Evolutionary conservation across 1,139 yeast species (phyloP).

Genomic region (Komagataea norvegica): DNA sequence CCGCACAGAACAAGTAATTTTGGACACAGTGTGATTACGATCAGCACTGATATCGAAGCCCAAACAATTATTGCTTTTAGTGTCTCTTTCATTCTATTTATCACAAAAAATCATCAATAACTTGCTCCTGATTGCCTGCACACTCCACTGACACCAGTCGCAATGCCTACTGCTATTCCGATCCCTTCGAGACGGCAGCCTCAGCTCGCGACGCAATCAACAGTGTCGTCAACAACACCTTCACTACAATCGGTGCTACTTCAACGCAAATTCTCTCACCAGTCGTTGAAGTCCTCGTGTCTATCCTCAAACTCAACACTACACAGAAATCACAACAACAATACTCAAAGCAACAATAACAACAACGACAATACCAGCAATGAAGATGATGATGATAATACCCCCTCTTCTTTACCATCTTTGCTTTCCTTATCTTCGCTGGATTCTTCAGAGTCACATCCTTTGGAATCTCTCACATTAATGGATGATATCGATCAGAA

Average conservation of each 20-base stretch:
- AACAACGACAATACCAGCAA: slow-evolving; percentile 1
- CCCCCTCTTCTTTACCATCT: slow-evolving; percentile 11
- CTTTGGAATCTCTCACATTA: slow-evolving; percentile 19
- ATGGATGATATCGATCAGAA: slow-evolving; percentile 25
- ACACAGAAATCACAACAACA: slow-evolving; percentile 1
- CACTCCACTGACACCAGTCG: not conserved
- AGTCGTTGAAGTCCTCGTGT: slow-evolving; percentile 9
- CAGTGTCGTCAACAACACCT: slow-evolving; percentile 20
- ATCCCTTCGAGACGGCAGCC: slow-evolving; percentile 15
- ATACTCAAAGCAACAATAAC: too few species aligned
- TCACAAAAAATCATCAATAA: too few species aligned
- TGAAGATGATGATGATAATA: not conserved
- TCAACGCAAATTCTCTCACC: slow-evolving; percentile 18
- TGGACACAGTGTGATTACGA: too few species aligned
- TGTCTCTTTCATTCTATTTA: too few species aligned
- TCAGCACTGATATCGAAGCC: too few species aligned
- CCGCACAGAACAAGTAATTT: too few species aligned
- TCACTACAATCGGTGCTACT: slow-evolving; percentile 23
- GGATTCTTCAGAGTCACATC: slow-evolving; percentile 22
- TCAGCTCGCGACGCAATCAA: not conserved
- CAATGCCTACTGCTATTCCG: slow-evolving; percentile 19
- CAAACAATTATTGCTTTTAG: too few species aligned
- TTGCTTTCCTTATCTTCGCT: slow-evolving; percentile 7
- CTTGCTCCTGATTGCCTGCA: too few species aligned
- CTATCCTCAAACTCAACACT: slow-evolving; percentile 10